These are phyloP conservation scores for Rhodotorula diobovata DNA, from an alignment of 768 basidiomycete species.

Conservation along the genomic window DNA sequence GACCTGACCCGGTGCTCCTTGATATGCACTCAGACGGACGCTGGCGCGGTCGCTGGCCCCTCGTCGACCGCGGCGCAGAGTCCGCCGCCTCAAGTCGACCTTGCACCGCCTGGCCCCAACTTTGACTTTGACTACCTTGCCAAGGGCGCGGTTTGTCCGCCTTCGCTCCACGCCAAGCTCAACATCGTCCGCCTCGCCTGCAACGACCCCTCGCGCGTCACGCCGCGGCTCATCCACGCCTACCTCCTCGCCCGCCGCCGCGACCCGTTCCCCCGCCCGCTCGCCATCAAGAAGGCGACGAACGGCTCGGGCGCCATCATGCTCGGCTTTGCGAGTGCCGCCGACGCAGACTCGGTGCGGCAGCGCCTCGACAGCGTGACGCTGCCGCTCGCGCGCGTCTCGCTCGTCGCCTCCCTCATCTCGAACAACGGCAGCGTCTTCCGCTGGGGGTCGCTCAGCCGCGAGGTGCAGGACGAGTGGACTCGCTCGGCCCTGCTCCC, in stretches of 20 bases:
- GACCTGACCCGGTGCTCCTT: too few relatives aligned
- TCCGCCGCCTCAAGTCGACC: not conserved
- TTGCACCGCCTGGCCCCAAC: not conserved
- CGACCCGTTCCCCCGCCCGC: not conserved
- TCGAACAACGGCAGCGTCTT: not conserved
- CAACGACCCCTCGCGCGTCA: not conserved
- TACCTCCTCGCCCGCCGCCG: not conserved
- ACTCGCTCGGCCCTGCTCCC: not conserved
- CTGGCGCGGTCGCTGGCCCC: too few relatives aligned
- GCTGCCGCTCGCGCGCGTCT: not conserved
- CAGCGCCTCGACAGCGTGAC: not conserved
- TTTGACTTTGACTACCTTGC: not conserved
- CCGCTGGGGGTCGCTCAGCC: not conserved
- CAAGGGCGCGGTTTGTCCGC: not conserved
- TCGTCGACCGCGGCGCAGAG: not conserved
- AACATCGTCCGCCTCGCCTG: not conserved
- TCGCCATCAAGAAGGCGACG: not conserved
- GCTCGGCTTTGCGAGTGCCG: not conserved
- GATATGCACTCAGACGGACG: too few relatives aligned
- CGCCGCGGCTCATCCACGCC: not conserved
- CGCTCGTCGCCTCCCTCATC: not conserved
- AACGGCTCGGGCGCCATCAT: not conserved
- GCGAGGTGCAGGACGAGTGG: not conserved
- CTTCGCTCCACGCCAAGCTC: not conserved
- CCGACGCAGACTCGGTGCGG: too few relatives aligned